A percentile compares a stretch with the other conserved stretches of the same genome.
These are phyloP conservation scores for Stephanodiscus triporus DNA, from an alignment of 108 stramenopile species.

Conservation along the genomic window DNA sequence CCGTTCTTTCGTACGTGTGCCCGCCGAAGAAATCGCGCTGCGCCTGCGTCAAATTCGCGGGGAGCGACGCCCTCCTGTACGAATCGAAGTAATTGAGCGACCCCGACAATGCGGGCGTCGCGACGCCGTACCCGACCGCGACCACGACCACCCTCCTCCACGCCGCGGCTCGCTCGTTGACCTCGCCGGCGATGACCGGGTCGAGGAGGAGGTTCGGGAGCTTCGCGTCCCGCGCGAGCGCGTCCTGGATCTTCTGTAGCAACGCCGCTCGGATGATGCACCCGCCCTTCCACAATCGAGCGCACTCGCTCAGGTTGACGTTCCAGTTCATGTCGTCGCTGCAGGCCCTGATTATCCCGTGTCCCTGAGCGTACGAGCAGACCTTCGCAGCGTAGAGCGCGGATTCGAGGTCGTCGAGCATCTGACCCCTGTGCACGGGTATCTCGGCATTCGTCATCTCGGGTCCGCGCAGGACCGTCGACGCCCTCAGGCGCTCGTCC, in stretches of 20 bases:
- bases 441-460: slow-evolving; percentile 54
- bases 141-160: slow-evolving; percentile 96
- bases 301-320: slow-evolving; percentile 91
- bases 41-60: slow-evolving; percentile 96
- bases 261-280: slow-evolving; percentile 97
- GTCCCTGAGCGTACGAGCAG: slow-evolving; percentile 97
- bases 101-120: slow-evolving; percentile 88
- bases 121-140: slow-evolving; percentile 87
- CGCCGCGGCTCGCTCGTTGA: slow-evolving; percentile 81
- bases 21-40: slow-evolving; percentile 99
- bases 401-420: slow-evolving; percentile 89
- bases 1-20: slow-evolving; percentile 94
- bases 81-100: slow-evolving; percentile 95
- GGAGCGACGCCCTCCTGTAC: slow-evolving; percentile 88
- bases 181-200: slow-evolving; percentile 85
- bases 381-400: slow-evolving; percentile 97
- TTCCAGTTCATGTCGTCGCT: slow-evolving; percentile 90
- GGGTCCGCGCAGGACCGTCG: slow-evolving; percentile 86
- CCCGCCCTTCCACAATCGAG: slow-evolving; percentile 98
- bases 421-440: slow-evolving; percentile 89
- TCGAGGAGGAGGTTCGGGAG: slow-evolving; percentile 94
- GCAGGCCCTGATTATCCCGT: slow-evolving; percentile 90
- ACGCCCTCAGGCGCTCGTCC: slow-evolving; percentile 89
- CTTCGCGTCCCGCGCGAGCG: slow-evolving; percentile 67
- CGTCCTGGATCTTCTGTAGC: slow-evolving; percentile 93